Conservation (phyloP, 1,139 yeast species). For the Ogataea hybrid region DNA sequence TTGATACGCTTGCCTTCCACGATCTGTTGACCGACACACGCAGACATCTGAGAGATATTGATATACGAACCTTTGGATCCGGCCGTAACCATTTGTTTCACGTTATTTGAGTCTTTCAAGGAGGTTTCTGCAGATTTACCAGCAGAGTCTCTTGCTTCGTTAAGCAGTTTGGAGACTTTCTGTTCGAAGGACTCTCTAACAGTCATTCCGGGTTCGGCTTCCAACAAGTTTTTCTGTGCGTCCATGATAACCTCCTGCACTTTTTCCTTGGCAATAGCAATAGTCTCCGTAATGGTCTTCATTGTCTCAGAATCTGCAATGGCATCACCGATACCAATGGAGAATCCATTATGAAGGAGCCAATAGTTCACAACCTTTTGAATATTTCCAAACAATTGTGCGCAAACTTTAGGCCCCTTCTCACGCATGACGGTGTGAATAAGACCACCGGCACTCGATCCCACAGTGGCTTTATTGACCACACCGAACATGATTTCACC, state of each 20-base stretch:
- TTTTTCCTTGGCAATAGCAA: slow-evolving; percentile 86
- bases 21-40: slow-evolving; percentile 99
- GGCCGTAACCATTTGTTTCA: slow-evolving; percentile 98
- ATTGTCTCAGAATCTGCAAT: slow-evolving; percentile 97
- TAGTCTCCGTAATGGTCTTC: slow-evolving; percentile 89
- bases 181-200: slow-evolving; percentile 97
- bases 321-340: slow-evolving; percentile 99
- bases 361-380: slow-evolving; percentile 96
- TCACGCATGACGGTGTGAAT: slow-evolving; percentile 97
- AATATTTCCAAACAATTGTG: slow-evolving; percentile 85
- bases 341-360: slow-evolving; percentile 95
- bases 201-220: slow-evolving; percentile 99
- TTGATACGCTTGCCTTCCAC: slow-evolving; percentile 99
- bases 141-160: slow-evolving; percentile 98
- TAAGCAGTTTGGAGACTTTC: slow-evolving; percentile 90
- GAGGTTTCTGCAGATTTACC: slow-evolving; percentile 98
- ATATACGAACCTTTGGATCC: slow-evolving; percentile 99
- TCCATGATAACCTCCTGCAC: slow-evolving; percentile 91
- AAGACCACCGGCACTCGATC: slow-evolving; percentile 97
- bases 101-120: slow-evolving; percentile 90
- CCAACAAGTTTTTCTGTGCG: slow-evolving; percentile 84
- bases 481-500: slow-evolving; percentile 97
- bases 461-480: slow-evolving; percentile 96
- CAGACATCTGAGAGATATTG: slow-evolving; percentile 99
- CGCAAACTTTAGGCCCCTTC: slow-evolving; percentile 90